A percentile compares a stretch with the other conserved stretches of the same genome.
These are phyloP conservation scores for Amanita pallidorosea DNA, from an alignment of 768 basidiomycete genomes.

Conservation along the genomic window DNA sequence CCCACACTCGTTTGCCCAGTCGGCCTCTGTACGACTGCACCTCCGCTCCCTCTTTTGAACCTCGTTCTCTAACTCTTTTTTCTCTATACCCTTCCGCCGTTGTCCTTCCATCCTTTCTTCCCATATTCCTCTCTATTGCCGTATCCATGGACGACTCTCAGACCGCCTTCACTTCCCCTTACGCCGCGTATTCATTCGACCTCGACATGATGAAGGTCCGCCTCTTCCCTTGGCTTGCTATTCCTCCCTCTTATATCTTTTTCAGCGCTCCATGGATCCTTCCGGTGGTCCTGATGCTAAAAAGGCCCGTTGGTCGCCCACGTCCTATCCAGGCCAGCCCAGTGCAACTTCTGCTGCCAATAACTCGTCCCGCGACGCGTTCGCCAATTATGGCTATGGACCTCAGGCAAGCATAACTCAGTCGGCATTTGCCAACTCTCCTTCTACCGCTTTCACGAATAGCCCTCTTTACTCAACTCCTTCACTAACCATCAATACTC, in stretches of 20 bases:
- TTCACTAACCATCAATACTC: conserved; percentile 58
- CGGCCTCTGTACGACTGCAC: conserved; percentile 6
- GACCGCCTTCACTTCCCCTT: conserved; percentile 58
- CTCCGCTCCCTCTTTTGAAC: conserved; percentile 4
- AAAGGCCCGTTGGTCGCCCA: conserved; percentile 86
- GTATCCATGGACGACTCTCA: conserved; percentile 64
- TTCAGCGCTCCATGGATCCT: conserved; percentile 78
- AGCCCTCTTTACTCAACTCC: conserved; percentile 68
- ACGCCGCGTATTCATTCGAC: conserved; percentile 66
- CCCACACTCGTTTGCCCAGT: conserved; percentile 17
- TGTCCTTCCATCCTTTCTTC: conserved; percentile 31
- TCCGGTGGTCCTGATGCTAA: conserved; percentile 76
- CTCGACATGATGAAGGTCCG: conserved; percentile 89
- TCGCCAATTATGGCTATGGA: conserved; percentile 83
- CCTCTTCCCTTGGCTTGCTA: conserved; percentile 4
- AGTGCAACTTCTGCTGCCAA: conserved; percentile 20
- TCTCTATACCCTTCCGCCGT: conserved; percentile 37
- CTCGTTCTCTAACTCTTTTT: conserved; percentile 29
- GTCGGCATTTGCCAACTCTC: conserved; percentile 38
- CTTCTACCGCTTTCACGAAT: conserved; percentile 34
- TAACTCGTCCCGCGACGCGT: conserved; percentile 49
- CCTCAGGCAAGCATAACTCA: conserved; percentile 59
- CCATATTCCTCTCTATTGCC: conserved; percentile 17
- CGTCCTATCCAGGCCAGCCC: conserved; percentile 32
- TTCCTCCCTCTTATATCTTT: background rate